phyloP scores from a whole-genome alignment of 2,329 filamentous ascomycete genomes.

The Macrophomina tecta region DNA sequence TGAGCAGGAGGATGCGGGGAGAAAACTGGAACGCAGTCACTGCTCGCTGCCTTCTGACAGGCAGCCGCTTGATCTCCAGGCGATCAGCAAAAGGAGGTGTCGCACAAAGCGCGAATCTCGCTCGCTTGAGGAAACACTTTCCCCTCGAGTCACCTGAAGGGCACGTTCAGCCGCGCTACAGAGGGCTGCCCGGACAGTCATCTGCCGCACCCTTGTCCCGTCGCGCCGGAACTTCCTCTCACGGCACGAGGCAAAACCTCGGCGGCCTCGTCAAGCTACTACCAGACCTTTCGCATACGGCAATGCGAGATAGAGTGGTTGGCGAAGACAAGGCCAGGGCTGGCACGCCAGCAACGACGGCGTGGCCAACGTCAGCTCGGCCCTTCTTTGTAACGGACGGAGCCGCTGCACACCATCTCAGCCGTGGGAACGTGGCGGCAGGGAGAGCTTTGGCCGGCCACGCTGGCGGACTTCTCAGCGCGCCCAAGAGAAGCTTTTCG shows the following conservation, averaged over 20 bases:
- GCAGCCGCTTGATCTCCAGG: constrained; percentile 6
- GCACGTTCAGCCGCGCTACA: background rate
- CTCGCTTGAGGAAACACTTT: constrained; percentile 5
- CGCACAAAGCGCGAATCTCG: constrained; percentile 2
- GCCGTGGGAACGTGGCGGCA: constrained; percentile 2
- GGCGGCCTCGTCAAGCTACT: background rate
- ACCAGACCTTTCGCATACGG: background rate
- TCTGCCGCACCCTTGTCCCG: constrained; percentile 2
- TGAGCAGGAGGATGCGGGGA: background rate
- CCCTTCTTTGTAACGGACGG: background rate
- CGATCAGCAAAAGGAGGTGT: constrained; percentile 7
- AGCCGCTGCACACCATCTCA: constrained; percentile 4
- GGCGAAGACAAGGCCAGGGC: background rate
- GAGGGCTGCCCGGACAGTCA: background rate
- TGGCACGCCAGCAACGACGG: background rate
- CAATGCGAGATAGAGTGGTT: background rate
- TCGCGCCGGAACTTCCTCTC: background rate
- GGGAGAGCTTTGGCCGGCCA: background rate
- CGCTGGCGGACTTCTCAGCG: background rate
- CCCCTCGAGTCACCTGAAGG: background rate
- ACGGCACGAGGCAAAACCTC: background rate
- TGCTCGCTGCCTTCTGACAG: constrained; percentile 20
- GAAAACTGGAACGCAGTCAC: background rate
- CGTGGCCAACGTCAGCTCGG: background rate
- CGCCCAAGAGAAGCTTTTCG: background rate